Conservation (phyloP, 257 asterid genomes). For the Salvia hispanica region DNA sequence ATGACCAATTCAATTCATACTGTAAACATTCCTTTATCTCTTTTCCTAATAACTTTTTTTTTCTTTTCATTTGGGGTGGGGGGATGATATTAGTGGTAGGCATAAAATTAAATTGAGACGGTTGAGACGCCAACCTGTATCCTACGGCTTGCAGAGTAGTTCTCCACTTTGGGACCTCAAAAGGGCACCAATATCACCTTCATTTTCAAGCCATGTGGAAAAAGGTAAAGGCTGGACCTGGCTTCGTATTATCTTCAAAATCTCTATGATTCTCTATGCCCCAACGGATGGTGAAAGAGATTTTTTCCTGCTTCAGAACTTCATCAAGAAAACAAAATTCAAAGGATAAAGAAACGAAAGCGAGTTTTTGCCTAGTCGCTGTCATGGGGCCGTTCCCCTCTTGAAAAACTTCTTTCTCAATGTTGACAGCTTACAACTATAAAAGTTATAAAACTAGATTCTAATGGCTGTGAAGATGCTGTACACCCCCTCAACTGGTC, state of each 20-base stretch:
- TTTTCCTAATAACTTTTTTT: background rate
- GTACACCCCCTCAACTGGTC: slow-evolving; percentile 10
- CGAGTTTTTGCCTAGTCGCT: slow-evolving; percentile 15
- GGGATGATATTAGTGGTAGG: background rate
- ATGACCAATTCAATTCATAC: slow-evolving; percentile 4
- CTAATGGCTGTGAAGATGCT: slow-evolving; percentile 27
- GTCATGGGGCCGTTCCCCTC: slow-evolving; percentile 32
- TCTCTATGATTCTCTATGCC: slow-evolving; percentile 42
- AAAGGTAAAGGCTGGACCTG: slow-evolving; percentile 39
- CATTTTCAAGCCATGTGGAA: slow-evolving; percentile 52
- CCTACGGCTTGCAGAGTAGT: background rate
- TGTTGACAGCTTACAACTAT: slow-evolving; percentile 29
- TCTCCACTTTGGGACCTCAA: slow-evolving; percentile 29
- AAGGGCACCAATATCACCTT: slow-evolving; percentile 31
- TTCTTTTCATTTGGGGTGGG: background rate
- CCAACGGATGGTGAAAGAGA: slow-evolving; percentile 36
- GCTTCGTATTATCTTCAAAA: slow-evolving; percentile 32
- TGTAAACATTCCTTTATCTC: slow-evolving; percentile 14
- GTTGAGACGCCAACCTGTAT: slow-evolving; percentile 20
- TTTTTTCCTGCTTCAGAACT: slow-evolving; percentile 27
- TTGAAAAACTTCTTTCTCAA: slow-evolving; percentile 16
- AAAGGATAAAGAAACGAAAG: slow-evolving; percentile 18
- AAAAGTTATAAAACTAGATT: slow-evolving; percentile 20
- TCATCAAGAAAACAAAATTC: slow-evolving; percentile 8
- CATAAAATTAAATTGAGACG: background rate